Evolutionary conservation across 2,329 filamentous ascomycete species (phyloP).

Genomic region (Aspergillus caelatus): DNA sequence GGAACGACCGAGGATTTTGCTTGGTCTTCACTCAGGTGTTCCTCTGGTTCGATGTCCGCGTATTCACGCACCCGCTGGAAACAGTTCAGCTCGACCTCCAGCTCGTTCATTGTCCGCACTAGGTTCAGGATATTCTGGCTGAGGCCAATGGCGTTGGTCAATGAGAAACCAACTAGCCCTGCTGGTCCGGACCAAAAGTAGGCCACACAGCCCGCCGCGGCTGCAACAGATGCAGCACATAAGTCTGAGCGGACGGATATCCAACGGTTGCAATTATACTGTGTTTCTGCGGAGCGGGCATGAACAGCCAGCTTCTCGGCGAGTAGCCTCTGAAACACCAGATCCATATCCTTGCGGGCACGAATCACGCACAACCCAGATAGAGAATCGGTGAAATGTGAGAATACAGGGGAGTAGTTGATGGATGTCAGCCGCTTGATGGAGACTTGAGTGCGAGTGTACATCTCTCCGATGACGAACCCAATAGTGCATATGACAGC

Average conservation of each 20-base stretch:
- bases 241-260: slow-evolving; percentile 59
- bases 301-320: slow-evolving; percentile 54
- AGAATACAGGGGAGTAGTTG: slow-evolving; percentile 58
- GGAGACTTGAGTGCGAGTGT: slow-evolving; percentile 53
- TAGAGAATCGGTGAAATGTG: slow-evolving; percentile 59
- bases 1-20: slow-evolving; percentile 14
- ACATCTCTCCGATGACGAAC: slow-evolving; percentile 53
- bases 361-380: slow-evolving; percentile 57
- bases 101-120: slow-evolving; percentile 59
- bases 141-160: slow-evolving; percentile 59
- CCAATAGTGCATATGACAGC: slow-evolving; percentile 51
- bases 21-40: slow-evolving; percentile 15
- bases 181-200: slow-evolving; percentile 53
- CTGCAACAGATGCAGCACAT: slow-evolving; percentile 56
- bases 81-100: slow-evolving; percentile 59
- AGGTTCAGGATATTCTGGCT: slow-evolving; percentile 56
- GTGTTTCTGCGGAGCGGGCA: slow-evolving; percentile 53
- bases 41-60: slow-evolving; percentile 27
- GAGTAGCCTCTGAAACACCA: slow-evolving; percentile 53
- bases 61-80: slow-evolving; percentile 31
- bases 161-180: slow-evolving; percentile 59
- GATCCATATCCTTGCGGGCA: slow-evolving; percentile 52
- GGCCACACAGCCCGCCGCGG: slow-evolving; percentile 57
- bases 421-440: slow-evolving; percentile 52
- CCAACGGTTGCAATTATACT: slow-evolving; percentile 62